Evolutionary conservation across 305 asterid genomes (phyloP), one percentile per base, ranked within the genome.

Genomic region (Caryopteris hybrid): DNA sequence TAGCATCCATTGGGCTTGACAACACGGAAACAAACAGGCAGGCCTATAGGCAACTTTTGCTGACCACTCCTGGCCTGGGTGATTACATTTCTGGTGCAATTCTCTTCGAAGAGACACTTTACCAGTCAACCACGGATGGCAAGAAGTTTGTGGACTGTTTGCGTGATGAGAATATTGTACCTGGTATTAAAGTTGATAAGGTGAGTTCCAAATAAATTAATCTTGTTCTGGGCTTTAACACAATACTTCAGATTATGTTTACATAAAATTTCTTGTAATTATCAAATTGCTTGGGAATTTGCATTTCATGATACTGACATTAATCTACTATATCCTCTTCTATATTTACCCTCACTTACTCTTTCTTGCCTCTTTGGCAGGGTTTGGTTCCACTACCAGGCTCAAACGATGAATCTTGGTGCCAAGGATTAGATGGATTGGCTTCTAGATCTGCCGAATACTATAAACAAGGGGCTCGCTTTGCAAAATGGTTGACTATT

Each of bases 121-220:
- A 86, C 84, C 98, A 92, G 78, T 90, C 96, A 22, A 92, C 98
- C 42, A 86, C 87, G 0, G 92, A 86, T 70, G 98, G 96, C 31
- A 90, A 86, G 91, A 84, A 81, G 82, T 83, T 92, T 69, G 97
- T 93, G 47, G 96, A 93, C 48, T 85, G 94, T 76, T 75, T 93
- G 77, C 86, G 81, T 8, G 86, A 78, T 48, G 84, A 79, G 90
- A 91, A 87, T 55, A 87, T 93, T 63, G 86, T 90, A 12, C 97
- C 97, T 23, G 97, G 99, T 42, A 88, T 93, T 78, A 93, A 93
- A 84, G 97, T 91, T 71, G 99, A 91, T 66, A 93, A 91, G 89
- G 97, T 87, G 77, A 66, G 80, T 21, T 43, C 55, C 10, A 14
- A 29, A 17, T 50, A 10, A 42, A 47, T 62, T 69, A 57, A 46